phyloP scores from a whole-genome alignment of 2,329 filamentous ascomycete species.

The Chrysoporthe puriensis region DNA sequence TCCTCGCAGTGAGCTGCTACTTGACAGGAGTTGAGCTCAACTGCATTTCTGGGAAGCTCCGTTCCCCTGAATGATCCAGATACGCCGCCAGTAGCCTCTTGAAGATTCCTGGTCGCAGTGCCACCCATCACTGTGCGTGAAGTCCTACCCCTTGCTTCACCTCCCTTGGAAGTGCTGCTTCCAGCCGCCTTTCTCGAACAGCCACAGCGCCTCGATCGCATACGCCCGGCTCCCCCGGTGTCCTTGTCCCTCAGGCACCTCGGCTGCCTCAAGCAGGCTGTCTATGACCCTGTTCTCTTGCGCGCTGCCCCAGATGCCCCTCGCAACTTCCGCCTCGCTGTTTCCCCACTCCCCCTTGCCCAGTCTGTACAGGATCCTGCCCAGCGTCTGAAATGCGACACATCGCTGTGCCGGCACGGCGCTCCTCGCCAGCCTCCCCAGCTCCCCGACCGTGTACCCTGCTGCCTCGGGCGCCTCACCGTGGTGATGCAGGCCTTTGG shows the following conservation, averaged over 20 bases:
- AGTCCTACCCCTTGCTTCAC: slow-evolving; percentile 7
- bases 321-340: slow-evolving; percentile 67
- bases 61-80: background rate
- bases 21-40: no score
- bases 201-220: slow-evolving; percentile 87
- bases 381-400: slow-evolving; percentile 88
- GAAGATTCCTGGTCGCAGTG: no score
- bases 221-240: slow-evolving; percentile 83
- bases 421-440: slow-evolving; percentile 79
- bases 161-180: slow-evolving; percentile 62
- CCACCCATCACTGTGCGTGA: background rate
- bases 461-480: slow-evolving; percentile 90
- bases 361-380: slow-evolving; percentile 80
- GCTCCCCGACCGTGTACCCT: slow-evolving; percentile 88
- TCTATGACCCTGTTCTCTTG: slow-evolving; percentile 78
- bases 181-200: slow-evolving; percentile 75
- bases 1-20: no score
- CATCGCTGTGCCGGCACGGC: slow-evolving; percentile 86
- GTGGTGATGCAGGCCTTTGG: slow-evolving; percentile 88
- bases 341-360: slow-evolving; percentile 74
- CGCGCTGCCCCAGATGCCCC: slow-evolving; percentile 81
- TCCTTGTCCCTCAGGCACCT: slow-evolving; percentile 62
- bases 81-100: background rate
- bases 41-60: no score
- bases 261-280: slow-evolving; percentile 76